Base-by-base conservation (phyloP, 2,329 filamentous ascomycete species). In the Claviceps maximensis region DNA sequence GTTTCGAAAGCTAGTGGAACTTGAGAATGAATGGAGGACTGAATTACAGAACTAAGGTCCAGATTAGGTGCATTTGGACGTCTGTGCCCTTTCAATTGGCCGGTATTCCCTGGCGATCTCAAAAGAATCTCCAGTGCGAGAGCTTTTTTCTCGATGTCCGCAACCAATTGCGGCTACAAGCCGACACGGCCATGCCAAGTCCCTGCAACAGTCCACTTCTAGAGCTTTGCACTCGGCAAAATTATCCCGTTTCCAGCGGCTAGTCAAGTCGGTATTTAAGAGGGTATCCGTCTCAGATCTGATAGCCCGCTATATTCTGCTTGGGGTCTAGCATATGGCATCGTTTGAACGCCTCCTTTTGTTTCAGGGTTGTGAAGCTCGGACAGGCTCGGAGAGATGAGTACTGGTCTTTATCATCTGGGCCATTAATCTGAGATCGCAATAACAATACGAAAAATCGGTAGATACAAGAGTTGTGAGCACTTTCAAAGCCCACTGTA, bases 1-100 rank as follows among this genome's bases (percentile, higher is more conserved):
- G 56, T 69, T 76, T 40, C 66, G 74, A 33, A 70, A 71, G 59
- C 71, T 82, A 31, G 63, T 69, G 53, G 70, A 74, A 55, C 62
- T 79, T 50, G 70, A 75, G 56, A 60, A 64, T 7, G 61, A 70
- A 51, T 75, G 68, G 68, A 61, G 56, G 40, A 53, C 47, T 2
- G 61, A 66, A 50, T n/a, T 53, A 25, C 25, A 54, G 42, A 27
- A 44, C 3, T 56, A 49, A 55, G 19, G 19, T 4, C 23, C 25
- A 13, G 17, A 17, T 41, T 31, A 9, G 15, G 15, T 8, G 31
- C 29, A 6, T 38, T 49, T 29, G n/a, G 21, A 46, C 12, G 29
- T 15, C 29, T 15, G 9, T 19, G 12, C 13, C n/a, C 10, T 15
- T 12, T 19, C 19, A 23, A 13, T 23, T 47, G 10, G 27, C n/a